Evolutionary conservation across 148 eudicot species (phyloP).

Genomic region (Rhododendron simsii): DNA sequence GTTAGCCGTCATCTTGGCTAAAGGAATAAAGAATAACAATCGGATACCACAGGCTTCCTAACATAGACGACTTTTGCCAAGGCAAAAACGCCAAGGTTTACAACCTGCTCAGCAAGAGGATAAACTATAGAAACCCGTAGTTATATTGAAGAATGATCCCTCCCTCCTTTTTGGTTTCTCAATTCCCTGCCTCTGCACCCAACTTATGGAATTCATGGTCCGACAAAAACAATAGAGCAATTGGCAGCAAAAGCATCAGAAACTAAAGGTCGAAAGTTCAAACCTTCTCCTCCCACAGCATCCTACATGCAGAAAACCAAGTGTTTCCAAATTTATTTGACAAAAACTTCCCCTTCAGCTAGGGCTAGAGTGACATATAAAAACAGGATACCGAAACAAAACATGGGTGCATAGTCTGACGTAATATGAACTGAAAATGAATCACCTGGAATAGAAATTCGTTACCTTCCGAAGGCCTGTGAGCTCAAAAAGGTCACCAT

Average conservation of each 20-base stretch:
- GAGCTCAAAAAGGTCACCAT: slow-evolving; percentile 58
- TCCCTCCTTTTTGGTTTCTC: neutral
- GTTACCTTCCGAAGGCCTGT: slow-evolving; percentile 62
- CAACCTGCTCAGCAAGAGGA: neutral
- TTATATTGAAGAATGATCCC: neutral
- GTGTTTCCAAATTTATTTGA: neutral
- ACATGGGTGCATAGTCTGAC: neutral
- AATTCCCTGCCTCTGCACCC: neutral
- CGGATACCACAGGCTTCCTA: neutral
- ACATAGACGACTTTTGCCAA: neutral
- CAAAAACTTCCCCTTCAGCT: neutral
- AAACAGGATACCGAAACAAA: neutral
- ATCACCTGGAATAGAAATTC: neutral
- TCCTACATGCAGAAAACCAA: neutral
- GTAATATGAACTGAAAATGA: neutral
- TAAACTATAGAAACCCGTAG: neutral
- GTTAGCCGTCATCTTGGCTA: neutral
- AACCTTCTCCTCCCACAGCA: neutral
- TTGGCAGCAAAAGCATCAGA: neutral
- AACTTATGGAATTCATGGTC: neutral
- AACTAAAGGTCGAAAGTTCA: neutral
- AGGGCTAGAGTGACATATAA: neutral
- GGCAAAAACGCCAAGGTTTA: neutral
- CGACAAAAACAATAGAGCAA: neutral
- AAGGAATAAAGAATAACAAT: neutral